phyloP scores from a whole-genome alignment of 2,329 filamentous ascomycete species.

The Fusarium sp. region DNA sequence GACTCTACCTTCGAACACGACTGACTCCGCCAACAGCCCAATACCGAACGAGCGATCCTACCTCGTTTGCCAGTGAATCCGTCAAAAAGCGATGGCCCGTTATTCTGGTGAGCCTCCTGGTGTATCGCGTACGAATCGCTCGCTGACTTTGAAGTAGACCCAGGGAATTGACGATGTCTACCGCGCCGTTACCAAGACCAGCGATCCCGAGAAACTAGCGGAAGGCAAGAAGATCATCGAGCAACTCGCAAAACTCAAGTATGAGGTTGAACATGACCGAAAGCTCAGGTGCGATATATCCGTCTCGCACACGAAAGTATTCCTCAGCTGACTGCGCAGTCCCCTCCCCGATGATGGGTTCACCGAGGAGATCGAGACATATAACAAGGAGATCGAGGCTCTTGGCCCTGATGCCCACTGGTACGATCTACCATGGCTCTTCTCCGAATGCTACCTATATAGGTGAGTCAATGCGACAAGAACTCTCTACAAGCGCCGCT shows the following conservation, averaged over 20 bases:
- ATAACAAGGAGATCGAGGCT: constrained; percentile 86
- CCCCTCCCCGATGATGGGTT: constrained; percentile 82
- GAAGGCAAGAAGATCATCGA: constrained; percentile 91
- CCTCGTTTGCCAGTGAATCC: constrained; percentile 88
- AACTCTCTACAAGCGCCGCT: neutral
- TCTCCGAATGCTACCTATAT: constrained; percentile 93
- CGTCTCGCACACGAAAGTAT: no score
- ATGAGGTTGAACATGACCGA: constrained; percentile 92
- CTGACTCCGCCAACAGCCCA: constrained; percentile 66
- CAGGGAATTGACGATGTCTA: constrained; percentile 96
- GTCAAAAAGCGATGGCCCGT: constrained; percentile 92
- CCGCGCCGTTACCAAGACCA: constrained; percentile 71
- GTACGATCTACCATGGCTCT: constrained; percentile 91
- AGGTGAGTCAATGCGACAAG: constrained; percentile 60
- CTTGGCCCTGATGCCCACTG: constrained; percentile 77
- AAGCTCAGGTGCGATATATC: constrained; percentile 72
- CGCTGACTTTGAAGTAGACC: constrained; percentile 67
- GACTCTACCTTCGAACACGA: neutral
- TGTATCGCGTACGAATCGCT: neutral
- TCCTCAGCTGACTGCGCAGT: constrained; percentile 55
- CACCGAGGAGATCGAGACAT: constrained; percentile 82
- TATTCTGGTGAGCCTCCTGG: constrained; percentile 76
- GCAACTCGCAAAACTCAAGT: constrained; percentile 85
- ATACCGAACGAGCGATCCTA: constrained; percentile 83
- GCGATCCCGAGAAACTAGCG: constrained; percentile 72